Evolutionary conservation across 2,329 filamentous ascomycete species (phyloP).

Genomic region (Ceratocystis alfenasii): DNA sequence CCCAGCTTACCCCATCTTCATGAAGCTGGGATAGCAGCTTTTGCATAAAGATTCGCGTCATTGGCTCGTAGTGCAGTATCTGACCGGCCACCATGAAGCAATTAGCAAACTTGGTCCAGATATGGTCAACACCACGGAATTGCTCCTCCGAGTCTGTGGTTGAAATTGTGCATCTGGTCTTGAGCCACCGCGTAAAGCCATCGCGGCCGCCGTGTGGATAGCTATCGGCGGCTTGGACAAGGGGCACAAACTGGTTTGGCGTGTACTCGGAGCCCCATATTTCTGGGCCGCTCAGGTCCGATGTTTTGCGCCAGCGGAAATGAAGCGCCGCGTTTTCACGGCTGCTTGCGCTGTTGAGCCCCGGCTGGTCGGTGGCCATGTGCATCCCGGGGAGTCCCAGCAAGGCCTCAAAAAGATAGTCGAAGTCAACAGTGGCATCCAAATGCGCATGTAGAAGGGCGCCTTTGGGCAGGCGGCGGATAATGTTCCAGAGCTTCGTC

Average conservation of each 20-base stretch:
- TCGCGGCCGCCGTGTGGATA: constrained; percentile 61
- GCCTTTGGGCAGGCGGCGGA: constrained; percentile 81
- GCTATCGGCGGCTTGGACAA: constrained; percentile 52
- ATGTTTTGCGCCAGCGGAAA: constrained; percentile 47
- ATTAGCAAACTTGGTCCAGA: constrained; percentile 70
- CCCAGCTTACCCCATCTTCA: constrained; percentile 75
- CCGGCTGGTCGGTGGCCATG: constrained; percentile 46
- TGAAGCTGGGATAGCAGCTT: constrained; percentile 58
- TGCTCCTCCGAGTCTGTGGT: constrained; percentile 63
- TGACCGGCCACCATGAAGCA: constrained; percentile 63
- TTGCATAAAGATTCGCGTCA: constrained; percentile 65
- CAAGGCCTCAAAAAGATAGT: constrained; percentile 62
- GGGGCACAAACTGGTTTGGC: constrained; percentile 44
- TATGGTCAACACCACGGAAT: constrained; percentile 68
- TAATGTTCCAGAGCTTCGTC: constrained; percentile 74
- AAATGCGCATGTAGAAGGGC: constrained; percentile 75
- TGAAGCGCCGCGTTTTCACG: constrained; percentile 44
- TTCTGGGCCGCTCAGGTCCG: constrained; percentile 27
- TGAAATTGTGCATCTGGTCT: constrained; percentile 58
- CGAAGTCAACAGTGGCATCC: constrained; percentile 81
- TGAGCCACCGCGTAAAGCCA: constrained; percentile 70
- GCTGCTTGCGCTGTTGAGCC: constrained; percentile 41
- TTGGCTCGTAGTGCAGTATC: constrained; percentile 79
- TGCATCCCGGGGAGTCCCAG: constrained; percentile 63
- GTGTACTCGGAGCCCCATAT: constrained; percentile 58